phyloP scores from a whole-genome alignment of 805 yeast genomes.

The Cyberlindnera veronae region DNA sequence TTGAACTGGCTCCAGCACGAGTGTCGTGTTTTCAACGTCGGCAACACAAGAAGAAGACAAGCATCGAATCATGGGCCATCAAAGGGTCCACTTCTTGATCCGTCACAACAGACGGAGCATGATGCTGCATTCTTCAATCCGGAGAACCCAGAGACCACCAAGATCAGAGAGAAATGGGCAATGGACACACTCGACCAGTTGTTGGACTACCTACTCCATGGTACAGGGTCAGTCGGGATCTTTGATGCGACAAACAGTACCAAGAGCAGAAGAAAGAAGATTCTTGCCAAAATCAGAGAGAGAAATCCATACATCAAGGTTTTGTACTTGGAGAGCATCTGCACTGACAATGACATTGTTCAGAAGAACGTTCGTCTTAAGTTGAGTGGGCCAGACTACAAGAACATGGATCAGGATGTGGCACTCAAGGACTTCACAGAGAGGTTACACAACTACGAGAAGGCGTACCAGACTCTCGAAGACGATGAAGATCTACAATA shows the following conservation, averaged over 20 bases:
- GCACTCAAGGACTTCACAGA: conserved; percentile 82
- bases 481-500: conserved; percentile 76
- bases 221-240: conserved; percentile 88
- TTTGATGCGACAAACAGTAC: conserved; percentile 85
- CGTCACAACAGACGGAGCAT: conserved; percentile 40
- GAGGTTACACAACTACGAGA: conserved; percentile 77
- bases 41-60: conserved; percentile 85
- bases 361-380: conserved; percentile 83
- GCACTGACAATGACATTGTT: conserved; percentile 74
- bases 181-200: conserved; percentile 86
- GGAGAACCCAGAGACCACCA: conserved; percentile 57
- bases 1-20: conserved; percentile 93
- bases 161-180: conserved; percentile 91
- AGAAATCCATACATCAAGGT: conserved; percentile 68
- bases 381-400: conserved; percentile 90
- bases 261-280: conserved; percentile 55
- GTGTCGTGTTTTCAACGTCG: conserved; percentile 89
- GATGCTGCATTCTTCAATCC: conserved; percentile 87
- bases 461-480: conserved; percentile 87
- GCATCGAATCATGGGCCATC: conserved; percentile 64
- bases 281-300: conserved; percentile 52
- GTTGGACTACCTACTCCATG: conserved; percentile 73
- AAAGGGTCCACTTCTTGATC: conserved; percentile 54
- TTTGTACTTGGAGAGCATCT: conserved; percentile 79
- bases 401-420: conserved; percentile 72